Evolutionary conservation across 225 moss, liverwort and hornwort species (phyloP).

Genomic region (Pseudisothecium myosuroides): DNA sequence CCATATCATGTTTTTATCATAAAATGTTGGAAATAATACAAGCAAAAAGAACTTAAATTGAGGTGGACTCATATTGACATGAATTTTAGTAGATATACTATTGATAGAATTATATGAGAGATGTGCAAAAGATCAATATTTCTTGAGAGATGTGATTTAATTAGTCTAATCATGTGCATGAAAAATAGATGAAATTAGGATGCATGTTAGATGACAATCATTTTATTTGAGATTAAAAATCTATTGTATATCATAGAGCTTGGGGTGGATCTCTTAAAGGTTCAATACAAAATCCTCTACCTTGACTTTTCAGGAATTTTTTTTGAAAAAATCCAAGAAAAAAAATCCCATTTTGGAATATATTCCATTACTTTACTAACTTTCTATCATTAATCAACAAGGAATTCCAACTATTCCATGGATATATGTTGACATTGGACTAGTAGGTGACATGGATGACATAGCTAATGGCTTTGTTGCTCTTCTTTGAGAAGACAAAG

Average conservation of each 20-base stretch:
- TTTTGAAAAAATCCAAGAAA: too few relatives aligned
- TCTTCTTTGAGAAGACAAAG: neutral
- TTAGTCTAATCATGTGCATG: neutral
- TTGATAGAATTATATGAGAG: too few relatives aligned
- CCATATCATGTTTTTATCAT: neutral
- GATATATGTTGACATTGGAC: neutral
- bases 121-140: too few relatives aligned
- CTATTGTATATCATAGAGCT: accelerated
- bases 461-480: neutral
- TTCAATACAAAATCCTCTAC: neutral
- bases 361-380: neutral
- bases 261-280: accelerated
- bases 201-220: neutral
- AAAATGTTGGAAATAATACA: neutral
- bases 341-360: accelerated
- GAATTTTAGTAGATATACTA: too few relatives aligned
- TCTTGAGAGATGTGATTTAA: neutral
- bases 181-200: neutral
- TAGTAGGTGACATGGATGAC: too few relatives aligned
- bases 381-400: neutral
- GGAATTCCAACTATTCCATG: too few relatives aligned
- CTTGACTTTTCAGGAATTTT: too few relatives aligned
- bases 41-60: neutral
- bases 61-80: too few relatives aligned
- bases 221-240: neutral